Evolutionary conservation across 148 eudicot genomes (phyloP), one percentile per base, ranked within the genome.

Genomic region (Bassia scoparia): DNA sequence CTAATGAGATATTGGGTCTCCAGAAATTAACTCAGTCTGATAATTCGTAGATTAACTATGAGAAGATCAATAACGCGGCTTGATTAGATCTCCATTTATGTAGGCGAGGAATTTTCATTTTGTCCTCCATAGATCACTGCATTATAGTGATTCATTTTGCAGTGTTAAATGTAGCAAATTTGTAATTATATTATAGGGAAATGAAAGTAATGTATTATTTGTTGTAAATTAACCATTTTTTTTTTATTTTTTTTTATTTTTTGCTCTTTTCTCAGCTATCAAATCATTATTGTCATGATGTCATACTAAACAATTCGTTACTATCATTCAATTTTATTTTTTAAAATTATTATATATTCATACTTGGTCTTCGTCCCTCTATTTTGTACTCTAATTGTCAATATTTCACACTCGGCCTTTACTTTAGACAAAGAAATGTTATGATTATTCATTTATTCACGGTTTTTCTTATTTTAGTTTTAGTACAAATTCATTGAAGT

Each of bases 1-100:
- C 87, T 41, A 79, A 89, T 50, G 74, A 77, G 31, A 87, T 92
- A 60, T 75, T 96, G 81, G 92, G 86, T 12, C 86, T 95, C 72
- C 82, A 82, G 55, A 86, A 90, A 74, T 82, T 71, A 67, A 78
- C 73, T 80, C 82, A 78, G 61, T 78, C 55, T 68, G 76, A 43
- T 77, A 67, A 85, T 31, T 69, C 80, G 60, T 69, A 66, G 85
- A 75, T 46, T 70, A 33, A 34, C 29, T 46, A 10, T 34, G 33
- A 27, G 59, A 61, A 50, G 72, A 67, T 55, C 18, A 34, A 31
- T 70, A 26, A 11, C 11, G 30, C 54, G 52, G 56, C 69, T 66
- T 53, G 20, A 44, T 29, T 17, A 23, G 74, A 58, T 63, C 48
- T 26, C 54, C 13, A 46, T 14, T 63, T 49, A 38, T 60, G 43